phyloP scores from a whole-genome alignment of 768 basidiomycete genomes.

The Naganishia kalamii region DNA sequence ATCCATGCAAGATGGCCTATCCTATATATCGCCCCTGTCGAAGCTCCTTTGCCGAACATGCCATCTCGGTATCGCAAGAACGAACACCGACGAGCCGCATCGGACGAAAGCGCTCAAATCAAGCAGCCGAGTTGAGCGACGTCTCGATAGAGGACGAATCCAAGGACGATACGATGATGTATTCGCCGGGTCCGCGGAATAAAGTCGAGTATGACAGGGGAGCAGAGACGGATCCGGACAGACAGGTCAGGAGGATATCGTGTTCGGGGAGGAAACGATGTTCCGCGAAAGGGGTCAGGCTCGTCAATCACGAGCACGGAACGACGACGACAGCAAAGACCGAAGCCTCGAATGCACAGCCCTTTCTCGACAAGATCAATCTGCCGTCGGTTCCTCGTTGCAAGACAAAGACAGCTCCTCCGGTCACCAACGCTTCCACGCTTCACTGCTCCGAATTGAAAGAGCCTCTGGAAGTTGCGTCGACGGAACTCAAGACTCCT shows the following conservation, averaged over 20 bases:
- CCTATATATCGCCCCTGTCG: neutral
- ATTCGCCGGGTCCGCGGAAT: neutral
- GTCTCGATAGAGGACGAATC: constrained; percentile 7
- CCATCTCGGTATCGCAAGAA: neutral
- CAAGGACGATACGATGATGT: neutral
- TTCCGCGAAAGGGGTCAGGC: constrained; percentile 1
- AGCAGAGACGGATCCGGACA: neutral
- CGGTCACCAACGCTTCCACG: neutral
- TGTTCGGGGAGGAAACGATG: neutral
- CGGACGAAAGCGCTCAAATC: constrained; percentile 9
- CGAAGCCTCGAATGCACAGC: neutral
- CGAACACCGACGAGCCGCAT: neutral
- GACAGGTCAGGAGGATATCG: constrained; percentile 1
- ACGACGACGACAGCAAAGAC: neutral
- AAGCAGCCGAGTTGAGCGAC: constrained; percentile 13
- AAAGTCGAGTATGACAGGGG: neutral
- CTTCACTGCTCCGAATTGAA: neutral
- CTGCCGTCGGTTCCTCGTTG: neutral
- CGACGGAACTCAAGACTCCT: neutral
- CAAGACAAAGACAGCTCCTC: neutral
- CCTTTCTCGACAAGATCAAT: neutral
- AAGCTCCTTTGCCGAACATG: neutral
- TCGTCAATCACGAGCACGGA: neutral
- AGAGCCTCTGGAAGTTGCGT: neutral
- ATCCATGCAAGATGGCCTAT: neutral